Evolutionary conservation across 129 eudicot genomes (phyloP).

Genomic region (Helianthus annuus): DNA sequence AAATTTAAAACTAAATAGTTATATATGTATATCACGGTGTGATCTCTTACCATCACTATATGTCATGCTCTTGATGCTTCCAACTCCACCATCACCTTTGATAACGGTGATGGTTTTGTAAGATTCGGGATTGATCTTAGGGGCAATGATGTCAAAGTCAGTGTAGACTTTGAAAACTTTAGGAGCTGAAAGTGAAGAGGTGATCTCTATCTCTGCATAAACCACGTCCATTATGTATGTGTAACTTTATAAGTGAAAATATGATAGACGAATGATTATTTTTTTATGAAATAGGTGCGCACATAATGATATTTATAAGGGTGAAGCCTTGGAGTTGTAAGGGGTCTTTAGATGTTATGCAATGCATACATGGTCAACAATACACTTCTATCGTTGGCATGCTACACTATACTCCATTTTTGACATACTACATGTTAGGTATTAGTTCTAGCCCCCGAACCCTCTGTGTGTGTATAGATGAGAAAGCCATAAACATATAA

Average conservation of each 20-base stretch:
- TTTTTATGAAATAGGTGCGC: neutral
- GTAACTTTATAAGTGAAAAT: neutral
- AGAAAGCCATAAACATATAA: no score
- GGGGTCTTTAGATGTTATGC: no score
- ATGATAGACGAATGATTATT: conserved; percentile 5
- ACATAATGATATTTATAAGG: neutral
- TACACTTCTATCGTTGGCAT: no score
- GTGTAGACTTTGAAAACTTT: conserved; percentile 36
- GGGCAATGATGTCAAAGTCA: conserved; percentile 39
- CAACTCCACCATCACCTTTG: conserved; percentile 53
- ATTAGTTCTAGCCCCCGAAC: no score
- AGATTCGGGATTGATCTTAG: conserved; percentile 39
- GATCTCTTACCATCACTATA: conserved; percentile 40
- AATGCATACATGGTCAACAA: no score
- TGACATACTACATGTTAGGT: no score
- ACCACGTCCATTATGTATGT: conserved; percentile 37
- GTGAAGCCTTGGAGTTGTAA: neutral
- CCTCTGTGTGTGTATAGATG: no score
- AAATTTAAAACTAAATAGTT: no score
- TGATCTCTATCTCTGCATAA: conserved; percentile 26
- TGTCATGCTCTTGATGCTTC: conserved; percentile 35
- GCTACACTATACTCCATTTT: no score
- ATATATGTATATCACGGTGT: no score
- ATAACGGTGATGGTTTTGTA: conserved; percentile 34
- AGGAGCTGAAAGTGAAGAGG: conserved; percentile 40